These are phyloP conservation scores for Scedosporium apiospermum DNA, from an alignment of 2,329 filamentous ascomycete species.

Conservation along the genomic window DNA sequence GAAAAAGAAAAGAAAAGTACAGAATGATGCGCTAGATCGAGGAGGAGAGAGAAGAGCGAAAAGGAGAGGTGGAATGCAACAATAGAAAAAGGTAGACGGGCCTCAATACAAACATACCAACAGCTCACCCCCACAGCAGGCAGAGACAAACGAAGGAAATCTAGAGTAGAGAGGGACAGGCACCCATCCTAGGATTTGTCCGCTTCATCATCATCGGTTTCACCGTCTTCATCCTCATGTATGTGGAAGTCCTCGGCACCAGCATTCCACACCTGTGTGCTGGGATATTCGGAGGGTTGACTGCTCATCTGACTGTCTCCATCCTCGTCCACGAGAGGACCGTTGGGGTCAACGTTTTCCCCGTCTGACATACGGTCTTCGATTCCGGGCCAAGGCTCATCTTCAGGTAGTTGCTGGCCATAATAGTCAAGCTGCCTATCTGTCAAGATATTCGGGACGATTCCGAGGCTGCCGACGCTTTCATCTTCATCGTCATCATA, in stretches of 20 bases:
- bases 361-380: slow-evolving; percentile 40
- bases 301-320: slow-evolving; percentile 32
- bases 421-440: background rate
- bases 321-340: slow-evolving; percentile 21
- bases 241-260: slow-evolving; percentile 24
- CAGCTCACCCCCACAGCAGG: background rate
- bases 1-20: background rate
- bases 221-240: slow-evolving; percentile 25
- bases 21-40: background rate
- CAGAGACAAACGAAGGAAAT: background rate
- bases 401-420: slow-evolving; percentile 31
- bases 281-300: slow-evolving; percentile 47
- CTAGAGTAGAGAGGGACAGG: background rate
- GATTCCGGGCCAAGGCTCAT: slow-evolving; percentile 48
- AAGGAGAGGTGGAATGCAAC: background rate
- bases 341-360: slow-evolving; percentile 40
- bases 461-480: slow-evolving; percentile 15
- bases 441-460: slow-evolving; percentile 14
- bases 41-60: background rate
- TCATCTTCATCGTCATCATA: slow-evolving; percentile 20
- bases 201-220: background rate
- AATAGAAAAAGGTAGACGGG: background rate
- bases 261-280: slow-evolving; percentile 34
- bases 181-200: background rate
- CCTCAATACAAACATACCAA: background rate